Percentiles rank a stretch among this genome's conserved stretches.
phyloP scores from a whole-genome alignment of 2,329 filamentous ascomycete species.

The Scortechinia acanthostroma region DNA sequence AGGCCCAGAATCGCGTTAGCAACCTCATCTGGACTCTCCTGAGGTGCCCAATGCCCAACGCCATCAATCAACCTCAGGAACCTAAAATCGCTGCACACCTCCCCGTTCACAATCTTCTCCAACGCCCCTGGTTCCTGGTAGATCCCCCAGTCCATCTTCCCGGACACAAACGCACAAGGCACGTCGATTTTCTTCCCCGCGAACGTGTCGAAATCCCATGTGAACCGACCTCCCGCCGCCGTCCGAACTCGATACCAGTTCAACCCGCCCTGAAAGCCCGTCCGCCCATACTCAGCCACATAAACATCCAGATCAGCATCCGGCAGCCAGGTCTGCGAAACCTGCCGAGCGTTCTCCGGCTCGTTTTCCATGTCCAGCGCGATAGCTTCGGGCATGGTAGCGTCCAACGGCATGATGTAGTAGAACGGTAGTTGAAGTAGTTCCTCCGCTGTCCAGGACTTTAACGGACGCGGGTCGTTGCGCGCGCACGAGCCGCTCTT shows the following conservation, averaged over 20 bases:
- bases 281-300: slow-evolving; percentile 49
- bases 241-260: slow-evolving; percentile 63
- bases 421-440: slow-evolving; percentile 56
- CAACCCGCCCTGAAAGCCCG: slow-evolving; percentile 57
- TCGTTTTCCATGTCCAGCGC: slow-evolving; percentile 43
- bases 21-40: slow-evolving; percentile 52
- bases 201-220: slow-evolving; percentile 46
- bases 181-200: slow-evolving; percentile 53
- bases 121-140: slow-evolving; percentile 60
- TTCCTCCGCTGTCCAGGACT: slow-evolving; percentile 45
- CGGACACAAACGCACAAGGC: slow-evolving; percentile 53
- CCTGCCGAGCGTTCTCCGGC: slow-evolving; percentile 23
- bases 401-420: slow-evolving; percentile 55
- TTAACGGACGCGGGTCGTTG: slow-evolving; percentile 43
- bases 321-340: slow-evolving; percentile 43
- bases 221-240: slow-evolving; percentile 28
- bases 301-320: slow-evolving; percentile 53
- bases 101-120: slow-evolving; percentile 38
- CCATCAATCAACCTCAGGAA: slow-evolving; percentile 43
- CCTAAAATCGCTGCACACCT: slow-evolving; percentile 41
- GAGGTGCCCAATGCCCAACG: slow-evolving; percentile 66
- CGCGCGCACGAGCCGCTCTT: slow-evolving; percentile 55
- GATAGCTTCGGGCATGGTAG: slow-evolving; percentile 52
- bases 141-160: slow-evolving; percentile 59
- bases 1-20: slow-evolving; percentile 35